Percentiles rank a stretch among this genome's conserved stretches.
These are phyloP conservation scores for Ceratocystis albifundus DNA, from an alignment of 2,329 filamentous ascomycete genomes.

Conservation along the genomic window DNA sequence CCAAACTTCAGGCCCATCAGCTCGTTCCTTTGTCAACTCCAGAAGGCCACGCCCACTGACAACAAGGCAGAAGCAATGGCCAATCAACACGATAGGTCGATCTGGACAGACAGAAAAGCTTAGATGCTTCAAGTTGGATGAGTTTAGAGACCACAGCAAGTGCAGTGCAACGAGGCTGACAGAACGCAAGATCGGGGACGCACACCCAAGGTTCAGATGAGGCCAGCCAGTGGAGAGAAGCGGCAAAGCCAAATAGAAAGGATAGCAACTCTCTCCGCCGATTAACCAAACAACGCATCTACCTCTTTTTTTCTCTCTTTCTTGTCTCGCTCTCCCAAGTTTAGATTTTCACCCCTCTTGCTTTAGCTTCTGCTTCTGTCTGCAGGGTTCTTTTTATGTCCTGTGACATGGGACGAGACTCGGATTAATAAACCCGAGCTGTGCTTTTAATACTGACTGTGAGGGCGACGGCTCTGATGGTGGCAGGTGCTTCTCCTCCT, in stretches of 20 bases:
- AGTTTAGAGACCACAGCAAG: too few relatives aligned
- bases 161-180: too few relatives aligned
- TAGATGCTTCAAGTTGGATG: background rate
- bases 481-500: background rate
- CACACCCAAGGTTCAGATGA: too few relatives aligned
- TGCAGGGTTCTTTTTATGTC: slow-evolving; percentile 5
- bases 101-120: background rate
- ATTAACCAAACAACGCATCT: background rate
- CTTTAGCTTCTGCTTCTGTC: background rate
- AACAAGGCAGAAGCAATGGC: background rate
- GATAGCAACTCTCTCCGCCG: too few relatives aligned
- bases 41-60: background rate
- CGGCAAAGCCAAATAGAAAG: background rate
- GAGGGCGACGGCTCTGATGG: background rate
- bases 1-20: background rate
- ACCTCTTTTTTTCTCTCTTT: background rate
- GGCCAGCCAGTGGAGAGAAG: background rate
- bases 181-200: too few relatives aligned
- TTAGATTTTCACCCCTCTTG: background rate
- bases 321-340: background rate
- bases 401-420: slow-evolving; percentile 12
- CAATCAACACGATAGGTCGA: background rate
- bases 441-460: background rate
- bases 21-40: background rate
- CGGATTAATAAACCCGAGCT: slow-evolving; percentile 19